A percentile compares a stretch with the other conserved stretches of the same genome.
Evolutionary conservation across 2,329 filamentous ascomycete species (phyloP).

Genomic region (Penicillium sp.): DNA sequence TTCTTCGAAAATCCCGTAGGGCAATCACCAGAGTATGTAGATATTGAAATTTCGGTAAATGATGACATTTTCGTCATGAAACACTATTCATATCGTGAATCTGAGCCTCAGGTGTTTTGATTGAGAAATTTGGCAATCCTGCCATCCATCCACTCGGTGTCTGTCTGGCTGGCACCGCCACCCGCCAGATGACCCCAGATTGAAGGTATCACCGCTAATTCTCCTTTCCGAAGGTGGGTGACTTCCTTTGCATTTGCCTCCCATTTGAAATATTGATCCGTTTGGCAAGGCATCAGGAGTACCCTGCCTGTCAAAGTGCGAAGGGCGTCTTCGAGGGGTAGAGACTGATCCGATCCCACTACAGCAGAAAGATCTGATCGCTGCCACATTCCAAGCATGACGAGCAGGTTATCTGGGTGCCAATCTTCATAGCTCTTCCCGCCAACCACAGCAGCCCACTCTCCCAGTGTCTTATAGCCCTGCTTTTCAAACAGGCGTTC

Average conservation of each 20-base stretch:
- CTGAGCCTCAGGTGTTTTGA: background rate
- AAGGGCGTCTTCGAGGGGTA: conserved; percentile 20
- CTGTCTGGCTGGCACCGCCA: conserved; percentile 24
- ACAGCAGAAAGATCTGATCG: conserved; percentile 37
- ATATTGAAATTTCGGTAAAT: background rate
- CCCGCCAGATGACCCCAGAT: conserved; percentile 34
- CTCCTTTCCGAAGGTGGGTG: conserved; percentile 17
- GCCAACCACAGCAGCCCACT: conserved; percentile 34
- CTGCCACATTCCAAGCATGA: conserved; percentile 49
- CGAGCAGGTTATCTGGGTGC: conserved; percentile 47
- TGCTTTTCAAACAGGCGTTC: conserved; percentile 39
- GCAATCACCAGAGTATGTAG: background rate
- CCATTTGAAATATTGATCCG: conserved; percentile 39
- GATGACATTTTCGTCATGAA: background rate
- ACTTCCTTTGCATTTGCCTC: conserved; percentile 27
- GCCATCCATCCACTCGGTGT: conserved; percentile 30
- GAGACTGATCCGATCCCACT: conserved; percentile 15
- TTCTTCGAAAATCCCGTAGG: background rate
- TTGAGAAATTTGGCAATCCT: conserved; percentile 24
- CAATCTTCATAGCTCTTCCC: conserved; percentile 38
- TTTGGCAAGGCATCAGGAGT: conserved; percentile 37
- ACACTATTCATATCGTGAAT: background rate
- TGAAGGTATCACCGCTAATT: conserved; percentile 29
- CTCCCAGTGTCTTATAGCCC: conserved; percentile 38
- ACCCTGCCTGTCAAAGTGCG: conserved; percentile 25